Base-by-base conservation (phyloP, 495 filamentous ascomycete genomes). In the Aspergillus carlsbadensis region DNA sequence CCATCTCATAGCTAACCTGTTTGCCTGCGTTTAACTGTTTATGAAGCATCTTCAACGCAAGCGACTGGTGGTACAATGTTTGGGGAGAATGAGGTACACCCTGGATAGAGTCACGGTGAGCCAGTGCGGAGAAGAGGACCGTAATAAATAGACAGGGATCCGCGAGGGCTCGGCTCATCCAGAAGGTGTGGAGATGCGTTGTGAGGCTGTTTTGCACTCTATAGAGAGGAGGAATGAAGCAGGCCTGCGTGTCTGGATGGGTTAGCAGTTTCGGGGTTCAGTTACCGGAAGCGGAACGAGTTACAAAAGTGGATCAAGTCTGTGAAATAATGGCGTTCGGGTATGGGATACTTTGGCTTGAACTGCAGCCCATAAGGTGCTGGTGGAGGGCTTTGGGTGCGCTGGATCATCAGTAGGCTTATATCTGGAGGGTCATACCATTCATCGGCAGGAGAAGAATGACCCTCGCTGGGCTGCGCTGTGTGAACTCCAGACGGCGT, bases 81-180 rank as follows among this genome's bases (percentile, higher is more conserved):
- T 10, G 7, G 3, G 5, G 39, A 24, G 10, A 45, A 46, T 54
- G 40, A 11, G 22, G n/a, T 8, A 10, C 20, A 6, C 17, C 24
- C 21, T 45, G 39, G 7, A 54, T 21, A n/a, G 10, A 34, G 26
- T 54, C 41, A 10, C 45, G 21, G 7, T 44, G 41, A 1, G 52
- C 52, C 2, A 40, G 45, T 35, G 40, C 52, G 4, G 10, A 33
- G 39, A 54, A 54, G 3, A 54, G 29, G 2, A 40, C 45, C 6
- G 22, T 40, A 31, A 45, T 39, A 24, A 54, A 54, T 6, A 54
- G 17, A 31, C 52, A 54, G 5, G 52, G 39, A 46, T 54, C 52
- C 21, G 40, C 7, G 21, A 54, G 33, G 0, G 52, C 52, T 1
- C 21, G 52, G 15, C 20, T 22, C 36, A 54, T 44, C 52, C 52